A percentile compares a stretch with the other conserved stretches of the same genome.
Evolutionary conservation across 805 yeast species (phyloP).

Genomic region (Saccharomycopsis sp.): DNA sequence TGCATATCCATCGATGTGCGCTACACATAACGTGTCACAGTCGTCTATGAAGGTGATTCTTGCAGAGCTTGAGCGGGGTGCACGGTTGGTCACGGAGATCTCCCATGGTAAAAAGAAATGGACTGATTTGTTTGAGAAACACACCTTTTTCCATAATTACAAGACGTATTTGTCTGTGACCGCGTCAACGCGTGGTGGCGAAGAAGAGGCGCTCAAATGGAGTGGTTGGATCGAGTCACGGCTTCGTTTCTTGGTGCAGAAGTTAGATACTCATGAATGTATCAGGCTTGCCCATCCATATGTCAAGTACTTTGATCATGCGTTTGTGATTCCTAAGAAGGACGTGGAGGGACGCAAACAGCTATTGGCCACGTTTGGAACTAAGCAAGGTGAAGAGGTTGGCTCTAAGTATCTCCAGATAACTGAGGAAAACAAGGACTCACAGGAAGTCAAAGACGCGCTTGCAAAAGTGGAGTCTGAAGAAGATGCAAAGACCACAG

Average conservation of each 20-base stretch:
- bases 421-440: constrained; percentile 32
- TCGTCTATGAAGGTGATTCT: constrained; percentile 82
- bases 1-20: constrained; percentile 98
- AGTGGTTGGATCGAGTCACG: constrained; percentile 90
- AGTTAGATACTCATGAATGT: constrained; percentile 71
- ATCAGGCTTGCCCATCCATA: constrained; percentile 86
- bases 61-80: constrained; percentile 74
- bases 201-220: constrained; percentile 86
- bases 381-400: constrained; percentile 45
- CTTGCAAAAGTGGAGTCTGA: constrained; percentile 15
- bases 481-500: constrained; percentile 24
- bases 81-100: constrained; percentile 63
- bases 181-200: constrained; percentile 64
- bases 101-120: constrained; percentile 57
- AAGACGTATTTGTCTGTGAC: constrained; percentile 81
- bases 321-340: constrained; percentile 35
- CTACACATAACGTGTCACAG: constrained; percentile 89
- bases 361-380: constrained; percentile 58
- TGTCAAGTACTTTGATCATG: constrained; percentile 63
- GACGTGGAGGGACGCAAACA: constrained; percentile 50
- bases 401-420: constrained; percentile 31
- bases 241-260: constrained; percentile 72
- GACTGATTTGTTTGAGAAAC: constrained; percentile 71
- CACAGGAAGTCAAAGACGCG: constrained; percentile 28
- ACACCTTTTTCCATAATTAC: constrained; percentile 75